Percentiles rank a stretch among this genome's conserved stretches.
These are phyloP conservation scores for Pyrus pyrifolia DNA, from an alignment of 306 rosid genomes.

Conservation along the genomic window DNA sequence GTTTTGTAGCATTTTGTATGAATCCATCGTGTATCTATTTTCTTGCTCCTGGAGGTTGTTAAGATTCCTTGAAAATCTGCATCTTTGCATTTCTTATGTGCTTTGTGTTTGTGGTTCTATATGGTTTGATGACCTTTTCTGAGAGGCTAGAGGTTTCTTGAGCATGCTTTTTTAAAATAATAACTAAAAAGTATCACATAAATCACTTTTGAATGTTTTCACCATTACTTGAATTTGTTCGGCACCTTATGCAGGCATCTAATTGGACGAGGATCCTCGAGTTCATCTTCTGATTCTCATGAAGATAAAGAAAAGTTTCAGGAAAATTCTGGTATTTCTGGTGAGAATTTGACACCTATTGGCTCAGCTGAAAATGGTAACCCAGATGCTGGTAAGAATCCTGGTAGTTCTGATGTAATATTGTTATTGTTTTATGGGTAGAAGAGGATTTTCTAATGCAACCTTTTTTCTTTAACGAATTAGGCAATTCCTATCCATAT, in stretches of 20 bases:
- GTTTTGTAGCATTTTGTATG: neutral
- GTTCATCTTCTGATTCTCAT: slow-evolving; percentile 58
- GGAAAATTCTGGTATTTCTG: slow-evolving; percentile 36
- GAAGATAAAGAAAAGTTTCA: slow-evolving; percentile 46
- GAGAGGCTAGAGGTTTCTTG: neutral
- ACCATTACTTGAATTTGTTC: neutral
- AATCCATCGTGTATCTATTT: neutral
- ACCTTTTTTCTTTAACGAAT: slow-evolving; percentile 19
- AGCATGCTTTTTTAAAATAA: neutral
- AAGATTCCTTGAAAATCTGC: neutral
- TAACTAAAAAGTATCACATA: neutral
- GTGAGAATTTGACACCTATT: slow-evolving; percentile 38
- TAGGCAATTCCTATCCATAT: slow-evolving; percentile 29
- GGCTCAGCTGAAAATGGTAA: slow-evolving; percentile 30
- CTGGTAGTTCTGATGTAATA: slow-evolving; percentile 6
- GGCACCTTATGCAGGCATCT: slow-evolving; percentile 43
- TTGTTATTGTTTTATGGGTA: slow-evolving; percentile 7
- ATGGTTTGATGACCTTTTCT: neutral
- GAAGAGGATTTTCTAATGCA: slow-evolving; percentile 11
- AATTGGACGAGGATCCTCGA: slow-evolving; percentile 40
- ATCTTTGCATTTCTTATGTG: neutral
- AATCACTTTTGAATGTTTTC: neutral
- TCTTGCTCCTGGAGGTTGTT: neutral
- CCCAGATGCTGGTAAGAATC: slow-evolving; percentile 48
- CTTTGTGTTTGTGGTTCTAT: neutral